Conservation (phyloP, 2,329 filamentous ascomycete genomes). For the Pyrenophora seminiperda region DNA sequence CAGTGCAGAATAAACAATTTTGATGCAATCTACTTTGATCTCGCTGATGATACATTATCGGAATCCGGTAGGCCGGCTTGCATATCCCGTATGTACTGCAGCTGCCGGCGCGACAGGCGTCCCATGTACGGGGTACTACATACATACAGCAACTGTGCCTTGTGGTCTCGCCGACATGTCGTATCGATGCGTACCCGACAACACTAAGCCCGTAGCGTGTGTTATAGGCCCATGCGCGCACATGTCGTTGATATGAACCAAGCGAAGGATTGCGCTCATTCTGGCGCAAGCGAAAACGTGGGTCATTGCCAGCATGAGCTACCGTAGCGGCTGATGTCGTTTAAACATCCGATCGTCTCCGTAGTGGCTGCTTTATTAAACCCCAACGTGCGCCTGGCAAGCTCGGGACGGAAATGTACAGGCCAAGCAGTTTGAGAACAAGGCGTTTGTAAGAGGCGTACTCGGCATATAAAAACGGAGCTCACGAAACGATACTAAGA, state of each 20-base stretch:
- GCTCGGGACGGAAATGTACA: not conserved
- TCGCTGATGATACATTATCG: not conserved
- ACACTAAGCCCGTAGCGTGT: constrained; percentile 11
- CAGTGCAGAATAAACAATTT: not conserved
- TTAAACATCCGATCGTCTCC: constrained; percentile 5
- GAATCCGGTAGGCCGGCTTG: not conserved
- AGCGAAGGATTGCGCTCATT: constrained; percentile 9
- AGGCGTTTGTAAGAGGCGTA: not conserved
- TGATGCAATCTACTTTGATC: not conserved
- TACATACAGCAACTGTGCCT: not conserved
- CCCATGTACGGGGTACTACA: not conserved
- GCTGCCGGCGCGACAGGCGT: not conserved
- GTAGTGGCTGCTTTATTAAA: constrained; percentile 3
- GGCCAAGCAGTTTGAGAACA: not conserved
- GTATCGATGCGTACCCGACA: not conserved
- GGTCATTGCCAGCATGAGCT: constrained; percentile 1
- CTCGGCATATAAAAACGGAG: not conserved
- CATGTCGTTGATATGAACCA: not conserved
- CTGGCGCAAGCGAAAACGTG: constrained; percentile 9
- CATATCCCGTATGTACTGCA: not conserved
- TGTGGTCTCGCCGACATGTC: not conserved
- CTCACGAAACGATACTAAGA: not conserved
- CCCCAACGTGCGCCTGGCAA: not conserved
- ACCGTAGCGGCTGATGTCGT: constrained; percentile 12
- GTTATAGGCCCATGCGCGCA: not conserved